Base-by-base conservation (phyloP, 2,329 filamentous ascomycete species). In the Mariannaea elegans region DNA sequence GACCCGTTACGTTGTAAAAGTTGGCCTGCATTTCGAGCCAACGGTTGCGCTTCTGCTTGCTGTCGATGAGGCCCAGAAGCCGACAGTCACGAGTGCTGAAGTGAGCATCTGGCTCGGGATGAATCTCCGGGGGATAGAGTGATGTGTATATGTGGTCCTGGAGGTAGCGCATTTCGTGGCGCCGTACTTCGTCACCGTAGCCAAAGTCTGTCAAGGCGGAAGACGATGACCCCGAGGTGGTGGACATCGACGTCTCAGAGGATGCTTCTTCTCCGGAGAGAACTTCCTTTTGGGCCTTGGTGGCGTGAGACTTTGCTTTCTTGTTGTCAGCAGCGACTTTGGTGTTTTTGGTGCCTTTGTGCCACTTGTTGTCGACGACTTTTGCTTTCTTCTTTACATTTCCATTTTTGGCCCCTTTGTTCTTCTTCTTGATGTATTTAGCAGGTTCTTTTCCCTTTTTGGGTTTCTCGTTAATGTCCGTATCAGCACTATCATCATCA, bases 21-120 rank as follows among this genome's bases (percentile, higher is more conserved):
- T 75, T 76, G 27, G 78, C 76, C 61, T 82, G 79, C 69, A 81
- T 76, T 59, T 80, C 75, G 1, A 80, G 69, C 76, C 77, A 81
- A 21, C 71, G 72, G 24, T 69, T 69, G 18, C 61, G 67, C 45
- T 73, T 71, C 34, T 73, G 70, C 50, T 72, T 71, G 59, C 71
- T 73, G 24, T 77, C 73, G 2, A 78, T 64, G 7, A 73, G 56
- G 2, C 71, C 77, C 4, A 81, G 72, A 4, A 79, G 66, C 13
- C 71, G 65, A 31, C 74, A 75, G 59, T 79, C 76, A 18, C 63
- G 63, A 48, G 68, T 59, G 47, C 65, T 63, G 31, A 75, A 71
- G 62, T 67, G 54, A 19, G 61, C 65, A 27, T 74, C 68, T 1
- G 71, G 63, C 32, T 67, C 21, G 2, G 65, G 64, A 13, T 61